Conservation (phyloP, 2,329 filamentous ascomycete species). For the Xylariaceae sp. region DNA sequence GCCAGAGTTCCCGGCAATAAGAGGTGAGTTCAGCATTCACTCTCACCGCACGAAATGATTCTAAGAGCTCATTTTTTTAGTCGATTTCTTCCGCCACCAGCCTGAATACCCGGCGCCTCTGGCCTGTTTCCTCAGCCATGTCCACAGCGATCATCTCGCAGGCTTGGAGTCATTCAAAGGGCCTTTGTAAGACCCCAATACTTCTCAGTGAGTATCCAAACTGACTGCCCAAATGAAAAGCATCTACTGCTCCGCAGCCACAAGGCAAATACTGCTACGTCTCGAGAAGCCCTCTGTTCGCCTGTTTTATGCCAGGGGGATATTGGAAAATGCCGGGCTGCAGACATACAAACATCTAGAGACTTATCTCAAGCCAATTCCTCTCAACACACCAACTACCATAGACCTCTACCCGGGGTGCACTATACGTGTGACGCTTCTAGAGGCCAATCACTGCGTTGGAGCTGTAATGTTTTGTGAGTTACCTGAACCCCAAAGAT, state of each 20-base stretch:
- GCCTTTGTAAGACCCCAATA: constrained; percentile 55
- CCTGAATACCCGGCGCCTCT: constrained; percentile 54
- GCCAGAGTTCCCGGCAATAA: constrained; percentile 72
- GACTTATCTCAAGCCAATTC: constrained; percentile 70
- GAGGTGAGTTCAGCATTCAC: constrained; percentile 54
- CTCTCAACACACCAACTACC: constrained; percentile 69
- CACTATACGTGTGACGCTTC: constrained; percentile 71
- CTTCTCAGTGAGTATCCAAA: neutral
- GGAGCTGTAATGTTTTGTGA: constrained; percentile 83
- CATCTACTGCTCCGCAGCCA: constrained; percentile 84
- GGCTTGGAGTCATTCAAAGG: constrained; percentile 72
- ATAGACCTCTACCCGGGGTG: constrained; percentile 68
- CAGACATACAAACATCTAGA: constrained; percentile 73
- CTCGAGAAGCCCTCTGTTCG: constrained; percentile 75
- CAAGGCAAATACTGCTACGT: constrained; percentile 71
- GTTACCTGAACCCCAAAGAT: constrained; percentile 20
- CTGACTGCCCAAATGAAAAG: constrained; percentile 34
- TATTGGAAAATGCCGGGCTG: constrained; percentile 63
- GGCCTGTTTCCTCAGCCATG: constrained; percentile 85
- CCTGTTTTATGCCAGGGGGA: constrained; percentile 72
- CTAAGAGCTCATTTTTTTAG: constrained; percentile 35
- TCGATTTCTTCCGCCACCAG: constrained; percentile 73
- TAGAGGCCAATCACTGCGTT: constrained; percentile 88
- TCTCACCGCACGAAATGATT: neutral
- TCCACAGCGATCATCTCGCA: constrained; percentile 82